Percentiles rank a stretch among this genome's conserved stretches.
These are phyloP conservation scores for Phytophthora constricta DNA, from an alignment of 352 stramenopile species.

Conservation along the genomic window DNA sequence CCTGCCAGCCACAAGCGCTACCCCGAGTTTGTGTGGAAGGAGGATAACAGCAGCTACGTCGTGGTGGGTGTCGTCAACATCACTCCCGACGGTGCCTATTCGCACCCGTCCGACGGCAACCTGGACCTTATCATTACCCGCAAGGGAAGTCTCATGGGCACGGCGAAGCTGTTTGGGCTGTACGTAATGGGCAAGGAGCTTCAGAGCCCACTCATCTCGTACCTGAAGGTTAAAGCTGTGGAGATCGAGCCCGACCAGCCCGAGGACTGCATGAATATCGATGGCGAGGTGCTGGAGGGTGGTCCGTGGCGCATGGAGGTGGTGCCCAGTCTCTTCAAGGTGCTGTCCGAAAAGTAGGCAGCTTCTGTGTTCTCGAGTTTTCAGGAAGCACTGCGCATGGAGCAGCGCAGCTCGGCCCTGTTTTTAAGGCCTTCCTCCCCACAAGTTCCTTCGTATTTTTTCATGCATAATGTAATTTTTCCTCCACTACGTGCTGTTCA, in stretches of 20 bases:
- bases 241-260: constrained; percentile 69
- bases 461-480: constrained; percentile 4
- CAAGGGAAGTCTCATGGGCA: constrained; percentile 59
- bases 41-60: constrained; percentile 68
- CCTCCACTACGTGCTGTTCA: too few species aligned
- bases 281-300: constrained; percentile 72
- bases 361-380: background rate
- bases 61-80: constrained; percentile 80
- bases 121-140: constrained; percentile 80
- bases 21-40: constrained; percentile 62
- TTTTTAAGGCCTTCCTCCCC: background rate
- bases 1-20: constrained; percentile 72
- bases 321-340: constrained; percentile 88
- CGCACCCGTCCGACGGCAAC: constrained; percentile 81
- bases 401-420: constrained; percentile 13
- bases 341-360: constrained; percentile 80
- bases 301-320: constrained; percentile 86
- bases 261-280: constrained; percentile 82
- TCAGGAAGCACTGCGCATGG: constrained; percentile 28
- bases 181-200: constrained; percentile 84
- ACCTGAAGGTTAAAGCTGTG: constrained; percentile 83
- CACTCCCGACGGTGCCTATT: constrained; percentile 69
- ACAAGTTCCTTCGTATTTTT: constrained; percentile 11
- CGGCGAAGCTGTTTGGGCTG: constrained; percentile 55
- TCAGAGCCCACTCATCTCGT: constrained; percentile 71